A percentile compares a stretch with the other conserved stretches of the same genome.
Evolutionary conservation across 192 early-diverging fungal genomes (phyloP).

Genomic region (Rhizophagus sp.): DNA sequence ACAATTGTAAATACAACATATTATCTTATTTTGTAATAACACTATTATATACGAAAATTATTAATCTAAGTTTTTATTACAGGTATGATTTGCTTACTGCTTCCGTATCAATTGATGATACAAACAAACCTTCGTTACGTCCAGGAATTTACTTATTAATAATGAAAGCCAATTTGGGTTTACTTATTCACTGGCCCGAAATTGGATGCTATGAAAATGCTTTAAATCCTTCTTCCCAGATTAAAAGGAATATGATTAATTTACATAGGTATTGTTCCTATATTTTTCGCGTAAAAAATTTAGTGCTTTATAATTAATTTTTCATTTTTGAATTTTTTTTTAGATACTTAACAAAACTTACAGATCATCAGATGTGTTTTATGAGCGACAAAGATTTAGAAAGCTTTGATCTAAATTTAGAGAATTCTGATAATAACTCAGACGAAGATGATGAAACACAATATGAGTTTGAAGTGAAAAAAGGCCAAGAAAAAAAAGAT

Average conservation of each 20-base stretch:
- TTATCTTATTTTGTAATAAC: background rate
- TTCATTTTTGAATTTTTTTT: background rate
- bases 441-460: background rate
- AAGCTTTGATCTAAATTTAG: conserved; percentile 3
- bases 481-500: conserved; percentile 17
- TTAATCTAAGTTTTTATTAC: background rate
- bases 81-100: background rate
- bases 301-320: background rate
- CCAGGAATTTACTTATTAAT: background rate
- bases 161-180: background rate
- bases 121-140: background rate
- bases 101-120: background rate
- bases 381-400: conserved; percentile 27
- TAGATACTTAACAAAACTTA: conserved; percentile 30
- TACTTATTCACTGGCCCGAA: conserved; percentile 32
- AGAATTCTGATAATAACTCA: background rate
- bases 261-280: conserved; percentile 18
- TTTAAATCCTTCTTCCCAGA: background rate
- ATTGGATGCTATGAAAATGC: conserved; percentile 23
- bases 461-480: conserved; percentile 15
- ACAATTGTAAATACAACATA: background rate
- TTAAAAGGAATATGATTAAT: conserved; percentile 32
- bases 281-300: background rate
- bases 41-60: too few species aligned
- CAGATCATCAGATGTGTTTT: conserved; percentile 26